Evolutionary conservation across 2,329 filamentous ascomycete genomes (phyloP), one percentile per base, ranked within the genome.

Genomic region (Monilinia laxa): DNA sequence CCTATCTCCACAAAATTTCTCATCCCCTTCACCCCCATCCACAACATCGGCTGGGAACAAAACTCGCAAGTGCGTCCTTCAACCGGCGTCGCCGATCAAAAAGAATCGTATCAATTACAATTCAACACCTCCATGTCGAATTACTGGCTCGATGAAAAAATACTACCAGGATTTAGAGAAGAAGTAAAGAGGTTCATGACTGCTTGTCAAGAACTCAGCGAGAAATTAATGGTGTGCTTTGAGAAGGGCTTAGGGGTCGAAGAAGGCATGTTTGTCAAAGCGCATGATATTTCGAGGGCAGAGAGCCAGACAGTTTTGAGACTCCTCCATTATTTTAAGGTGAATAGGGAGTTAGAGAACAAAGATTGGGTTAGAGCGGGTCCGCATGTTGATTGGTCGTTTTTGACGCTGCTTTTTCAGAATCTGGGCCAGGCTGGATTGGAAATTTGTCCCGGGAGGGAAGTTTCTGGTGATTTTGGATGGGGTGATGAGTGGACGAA

Each of bases 371-470:
- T 85, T 73, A 81, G 87, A 35, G 86, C 86, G 0, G 87, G 87
- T 23, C 84, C 86, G 14, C 87, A 89, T 73, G 83, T 84, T 0
- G 87, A 89, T 73, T 89, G 85, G 84, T 85, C 83, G 68, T 82
- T 88, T 67, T 70, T 89, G 28, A 89, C 87, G 0, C 77, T 90
- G 51, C 78, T 90, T 4, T 89, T 89, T 75, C 87, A 89, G 72
- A 81, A 82, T 3, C 79, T 81, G 0, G 86, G 85, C 0, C 84
- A 89, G 74, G 82, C 80, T 35, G 87, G 87, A 0, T 77, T 90
- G 3, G 87, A 89, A 73, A 87, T 89, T 65, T 89, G 86, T 71
- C 87, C 86, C 0, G 86, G 87, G 0, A 79, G 86, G 20, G 86
- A 89, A 74, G 83, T 81, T 3, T 81, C 83, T 10, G 88, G 85